Evolutionary conservation across 768 basidiomycete species (phyloP).

Genomic region (Tricholoma sp.): DNA sequence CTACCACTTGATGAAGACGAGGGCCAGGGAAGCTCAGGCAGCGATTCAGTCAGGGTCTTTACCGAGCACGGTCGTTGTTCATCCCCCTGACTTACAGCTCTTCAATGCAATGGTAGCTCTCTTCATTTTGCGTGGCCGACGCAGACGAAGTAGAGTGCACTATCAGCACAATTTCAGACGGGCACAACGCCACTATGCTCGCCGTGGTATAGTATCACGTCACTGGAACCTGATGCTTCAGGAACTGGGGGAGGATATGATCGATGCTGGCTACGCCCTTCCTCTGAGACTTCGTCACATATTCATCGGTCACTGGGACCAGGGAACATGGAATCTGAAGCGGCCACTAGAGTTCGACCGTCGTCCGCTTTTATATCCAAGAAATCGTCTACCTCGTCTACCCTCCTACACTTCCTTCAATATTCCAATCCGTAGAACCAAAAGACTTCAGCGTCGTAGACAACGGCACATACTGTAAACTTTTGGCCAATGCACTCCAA

Average conservation of each 20-base stretch:
- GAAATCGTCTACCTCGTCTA: neutral
- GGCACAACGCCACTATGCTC: neutral
- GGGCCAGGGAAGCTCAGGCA: neutral
- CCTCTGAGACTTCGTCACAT: slow-evolving; percentile 15
- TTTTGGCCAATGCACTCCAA: neutral
- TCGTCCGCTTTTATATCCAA: slow-evolving; percentile 11
- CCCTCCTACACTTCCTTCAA: neutral
- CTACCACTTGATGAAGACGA: neutral
- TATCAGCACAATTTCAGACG: neutral
- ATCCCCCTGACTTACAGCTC: slow-evolving; percentile 56
- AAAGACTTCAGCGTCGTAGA: neutral
- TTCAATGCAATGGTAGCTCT: slow-evolving; percentile 59
- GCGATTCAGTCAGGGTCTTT: neutral
- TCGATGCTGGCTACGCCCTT: slow-evolving; percentile 12
- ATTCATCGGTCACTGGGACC: slow-evolving; percentile 12
- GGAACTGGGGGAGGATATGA: slow-evolving; percentile 13
- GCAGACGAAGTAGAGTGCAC: neutral
- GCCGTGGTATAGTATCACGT: neutral
- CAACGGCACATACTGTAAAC: neutral
- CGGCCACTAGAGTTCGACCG: slow-evolving; percentile 2
- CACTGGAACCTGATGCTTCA: slow-evolving; percentile 12
- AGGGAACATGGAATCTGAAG: slow-evolving; percentile 4
- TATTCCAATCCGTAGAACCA: neutral
- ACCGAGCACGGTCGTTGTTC: slow-evolving; percentile 14
- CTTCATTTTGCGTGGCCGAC: slow-evolving; percentile 16